Conservation (phyloP, 345 rosid species). For the Noccaea bulbosa region DNA sequence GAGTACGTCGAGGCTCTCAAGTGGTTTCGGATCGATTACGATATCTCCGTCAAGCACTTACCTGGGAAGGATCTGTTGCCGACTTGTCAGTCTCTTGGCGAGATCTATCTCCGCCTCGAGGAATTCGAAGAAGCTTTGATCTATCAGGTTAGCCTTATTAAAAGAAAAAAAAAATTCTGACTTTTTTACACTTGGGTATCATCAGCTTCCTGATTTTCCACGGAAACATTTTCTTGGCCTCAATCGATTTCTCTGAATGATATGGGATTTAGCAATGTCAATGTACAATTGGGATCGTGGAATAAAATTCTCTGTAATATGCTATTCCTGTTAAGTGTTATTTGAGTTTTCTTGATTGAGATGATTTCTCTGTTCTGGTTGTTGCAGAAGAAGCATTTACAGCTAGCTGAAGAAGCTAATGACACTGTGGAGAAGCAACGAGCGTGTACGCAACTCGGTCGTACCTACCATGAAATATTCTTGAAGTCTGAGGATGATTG, state of each 20-base stretch:
- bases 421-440: constrained; percentile 92
- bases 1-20: constrained; percentile 88
- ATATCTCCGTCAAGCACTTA: constrained; percentile 62
- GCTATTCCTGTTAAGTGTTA: background rate
- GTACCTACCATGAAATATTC: constrained; percentile 83
- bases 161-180: background rate
- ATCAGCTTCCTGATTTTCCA: background rate
- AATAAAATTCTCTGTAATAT: background rate
- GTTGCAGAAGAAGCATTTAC: constrained; percentile 80
- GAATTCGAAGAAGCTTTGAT: constrained; percentile 67
- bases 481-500: constrained; percentile 66
- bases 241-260: background rate
- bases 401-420: constrained; percentile 72
- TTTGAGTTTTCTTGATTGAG: background rate
- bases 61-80: constrained; percentile 78
- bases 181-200: background rate
- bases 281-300: background rate
- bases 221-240: background rate
- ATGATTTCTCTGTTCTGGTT: background rate
- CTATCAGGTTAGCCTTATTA: constrained; percentile 61
- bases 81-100: constrained; percentile 92
- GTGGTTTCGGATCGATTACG: constrained; percentile 85
- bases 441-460: constrained; percentile 90
- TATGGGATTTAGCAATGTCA: constrained; percentile 8
- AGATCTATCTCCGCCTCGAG: constrained; percentile 72